These are phyloP conservation scores for Heteromeles arbutifolia DNA, from an alignment of 306 rosid species.

Conservation along the genomic window DNA sequence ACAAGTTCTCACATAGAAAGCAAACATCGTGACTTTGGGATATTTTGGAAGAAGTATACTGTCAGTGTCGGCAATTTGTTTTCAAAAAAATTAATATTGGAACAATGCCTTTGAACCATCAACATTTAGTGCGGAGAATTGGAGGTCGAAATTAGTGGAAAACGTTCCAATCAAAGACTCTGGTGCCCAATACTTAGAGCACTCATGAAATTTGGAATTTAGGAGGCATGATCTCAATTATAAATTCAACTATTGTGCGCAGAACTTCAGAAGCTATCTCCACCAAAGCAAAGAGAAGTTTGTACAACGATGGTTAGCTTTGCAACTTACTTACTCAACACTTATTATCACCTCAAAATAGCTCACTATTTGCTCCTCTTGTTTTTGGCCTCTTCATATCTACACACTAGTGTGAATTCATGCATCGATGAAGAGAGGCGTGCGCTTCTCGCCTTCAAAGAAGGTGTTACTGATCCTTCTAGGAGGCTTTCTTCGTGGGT, in stretches of 20 bases:
- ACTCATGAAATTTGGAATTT: background rate
- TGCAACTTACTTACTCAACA: background rate
- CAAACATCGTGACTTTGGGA: too few species aligned
- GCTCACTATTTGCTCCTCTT: background rate
- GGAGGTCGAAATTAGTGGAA: too few species aligned
- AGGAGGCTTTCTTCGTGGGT: conserved; percentile 31
- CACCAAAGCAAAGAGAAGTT: background rate
- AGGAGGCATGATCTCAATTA: background rate
- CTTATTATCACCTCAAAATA: background rate
- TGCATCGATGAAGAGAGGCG: conserved; percentile 25
- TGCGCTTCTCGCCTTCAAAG: conserved; percentile 27
- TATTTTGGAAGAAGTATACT: too few species aligned
- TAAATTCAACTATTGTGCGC: background rate
- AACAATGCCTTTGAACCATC: too few species aligned
- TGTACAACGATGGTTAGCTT: background rate
- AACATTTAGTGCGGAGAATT: too few species aligned
- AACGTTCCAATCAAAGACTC: too few species aligned
- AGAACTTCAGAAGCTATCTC: background rate
- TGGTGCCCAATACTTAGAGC: too few species aligned
- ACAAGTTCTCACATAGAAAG: too few species aligned
- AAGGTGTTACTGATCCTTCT: conserved; percentile 26
- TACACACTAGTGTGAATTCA: background rate
- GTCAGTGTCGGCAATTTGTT: too few species aligned
- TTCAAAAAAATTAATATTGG: too few species aligned
- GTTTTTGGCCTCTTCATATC: background rate